Percentiles rank a stretch among this genome's conserved stretches.
These are phyloP conservation scores for Lachancea fermentati DNA, from an alignment of 805 yeast genomes.

Conservation along the genomic window DNA sequence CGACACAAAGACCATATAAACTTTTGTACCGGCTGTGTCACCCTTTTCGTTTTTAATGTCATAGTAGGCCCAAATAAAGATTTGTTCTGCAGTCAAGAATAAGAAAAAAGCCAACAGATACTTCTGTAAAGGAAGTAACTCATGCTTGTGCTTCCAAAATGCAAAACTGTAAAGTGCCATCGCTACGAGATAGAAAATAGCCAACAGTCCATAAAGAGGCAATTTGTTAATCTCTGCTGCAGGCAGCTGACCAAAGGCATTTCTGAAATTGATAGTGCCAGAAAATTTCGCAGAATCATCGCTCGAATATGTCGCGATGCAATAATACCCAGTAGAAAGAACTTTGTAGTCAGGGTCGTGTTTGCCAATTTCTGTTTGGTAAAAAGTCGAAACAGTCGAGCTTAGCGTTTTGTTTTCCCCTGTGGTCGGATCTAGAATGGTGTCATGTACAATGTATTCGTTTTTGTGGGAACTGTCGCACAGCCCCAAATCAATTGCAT, in stretches of 20 bases:
- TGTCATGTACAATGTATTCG: constrained; percentile 51
- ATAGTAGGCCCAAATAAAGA: constrained; percentile 87
- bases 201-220: constrained; percentile 80
- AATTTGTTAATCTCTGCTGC: constrained; percentile 90
- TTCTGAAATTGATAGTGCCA: constrained; percentile 77
- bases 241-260: constrained; percentile 83
- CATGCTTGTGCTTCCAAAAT: constrained; percentile 78
- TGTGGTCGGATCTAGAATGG: constrained; percentile 37
- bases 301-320: constrained; percentile 65
- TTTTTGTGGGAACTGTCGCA: constrained; percentile 56
- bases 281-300: constrained; percentile 41
- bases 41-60: constrained; percentile 71
- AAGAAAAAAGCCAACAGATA: constrained; percentile 82
- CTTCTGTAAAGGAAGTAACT: constrained; percentile 82
- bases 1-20: constrained; percentile 73
- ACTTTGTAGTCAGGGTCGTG: constrained; percentile 60
- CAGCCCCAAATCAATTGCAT: constrained; percentile 47
- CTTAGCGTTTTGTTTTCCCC: constrained; percentile 48
- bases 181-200: constrained; percentile 76
- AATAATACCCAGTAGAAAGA: constrained; percentile 80
- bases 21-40: constrained; percentile 50
- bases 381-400: constrained; percentile 52
- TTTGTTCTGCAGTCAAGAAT: constrained; percentile 76
- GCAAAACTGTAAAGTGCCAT: constrained; percentile 81
- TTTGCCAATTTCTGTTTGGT: constrained; percentile 51